A percentile compares a stretch with the other conserved stretches of the same genome.
These are phyloP conservation scores for Parsonsia alboflavescens DNA, from an alignment of 257 asterid genomes.

Conservation along the genomic window DNA sequence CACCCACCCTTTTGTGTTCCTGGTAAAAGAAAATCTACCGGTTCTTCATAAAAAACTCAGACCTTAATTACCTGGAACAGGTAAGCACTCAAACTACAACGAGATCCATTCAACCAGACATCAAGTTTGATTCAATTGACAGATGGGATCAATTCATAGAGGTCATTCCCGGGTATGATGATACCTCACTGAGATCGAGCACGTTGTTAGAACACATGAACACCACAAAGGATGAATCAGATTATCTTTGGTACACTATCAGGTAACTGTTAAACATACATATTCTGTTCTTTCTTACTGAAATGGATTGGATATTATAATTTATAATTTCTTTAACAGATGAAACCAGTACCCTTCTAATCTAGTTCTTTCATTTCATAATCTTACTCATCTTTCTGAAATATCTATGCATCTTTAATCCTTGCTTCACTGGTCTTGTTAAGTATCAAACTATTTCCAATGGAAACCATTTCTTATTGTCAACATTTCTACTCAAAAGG, in stretches of 20 bases:
- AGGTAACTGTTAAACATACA: slow-evolving; percentile 33
- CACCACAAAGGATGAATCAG: slow-evolving; percentile 75
- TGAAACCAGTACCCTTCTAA: too few relatives aligned
- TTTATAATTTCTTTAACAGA: too few relatives aligned
- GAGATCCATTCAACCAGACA: slow-evolving; percentile 39
- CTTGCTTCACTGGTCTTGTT: too few relatives aligned
- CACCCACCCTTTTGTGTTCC: background rate
- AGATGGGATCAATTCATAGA: slow-evolving; percentile 61
- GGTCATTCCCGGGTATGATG: slow-evolving; percentile 38
- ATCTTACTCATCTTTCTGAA: too few relatives aligned
- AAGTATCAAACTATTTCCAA: too few relatives aligned
- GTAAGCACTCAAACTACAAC: slow-evolving; percentile 37
- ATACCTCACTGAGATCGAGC: slow-evolving; percentile 37
- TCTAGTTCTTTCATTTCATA: too few relatives aligned
- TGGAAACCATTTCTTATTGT: too few relatives aligned
- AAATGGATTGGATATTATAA: too few relatives aligned
- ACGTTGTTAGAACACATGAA: slow-evolving; percentile 68
- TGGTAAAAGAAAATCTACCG: background rate
- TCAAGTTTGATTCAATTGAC: slow-evolving; percentile 40
- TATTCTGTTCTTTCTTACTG: background rate
- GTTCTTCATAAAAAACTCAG: background rate
- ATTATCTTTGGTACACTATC: slow-evolving; percentile 78
- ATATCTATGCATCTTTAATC: too few relatives aligned
- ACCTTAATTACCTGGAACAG: slow-evolving; percentile 27
- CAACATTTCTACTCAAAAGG: too few relatives aligned